Conservation (phyloP, 140 eudicot species). For the Anethum foeniculum region DNA sequence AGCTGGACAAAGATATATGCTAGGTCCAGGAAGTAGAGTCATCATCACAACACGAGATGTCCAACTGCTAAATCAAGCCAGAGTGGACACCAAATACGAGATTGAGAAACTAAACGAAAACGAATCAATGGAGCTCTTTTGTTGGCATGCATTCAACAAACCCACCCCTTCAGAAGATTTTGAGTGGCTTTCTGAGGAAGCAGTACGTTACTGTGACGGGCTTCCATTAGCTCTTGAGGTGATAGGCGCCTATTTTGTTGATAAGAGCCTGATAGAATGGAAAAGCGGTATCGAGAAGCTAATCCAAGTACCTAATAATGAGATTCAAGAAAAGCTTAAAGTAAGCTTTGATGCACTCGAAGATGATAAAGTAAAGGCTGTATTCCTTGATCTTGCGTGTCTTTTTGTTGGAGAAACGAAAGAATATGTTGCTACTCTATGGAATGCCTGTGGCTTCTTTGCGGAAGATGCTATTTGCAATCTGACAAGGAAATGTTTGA, state of each 20-base stretch:
- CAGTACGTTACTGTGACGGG: background rate
- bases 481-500: conserved; percentile 13
- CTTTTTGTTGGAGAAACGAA: conserved; percentile 4
- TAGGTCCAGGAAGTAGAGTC: conserved; percentile 6
- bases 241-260: background rate
- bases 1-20: background rate
- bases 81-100: background rate
- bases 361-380: background rate
- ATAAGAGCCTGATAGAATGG: background rate
- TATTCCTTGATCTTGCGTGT: conserved; percentile 23
- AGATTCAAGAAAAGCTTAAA: background rate
- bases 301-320: background rate
- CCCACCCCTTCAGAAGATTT: background rate
- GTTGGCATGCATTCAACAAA: conserved; percentile 9
- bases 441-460: conserved; percentile 15
- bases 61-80: background rate
- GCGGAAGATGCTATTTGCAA: background rate
- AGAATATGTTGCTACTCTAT: conserved; percentile 15
- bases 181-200: background rate
- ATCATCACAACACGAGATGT: conserved; percentile 13
- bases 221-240: conserved; percentile 16
- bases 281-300: background rate
- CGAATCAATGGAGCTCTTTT: conserved; percentile 8
- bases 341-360: background rate
- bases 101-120: background rate